phyloP scores from a whole-genome alignment of 306 rosid species.

The Carpinus viminea region DNA sequence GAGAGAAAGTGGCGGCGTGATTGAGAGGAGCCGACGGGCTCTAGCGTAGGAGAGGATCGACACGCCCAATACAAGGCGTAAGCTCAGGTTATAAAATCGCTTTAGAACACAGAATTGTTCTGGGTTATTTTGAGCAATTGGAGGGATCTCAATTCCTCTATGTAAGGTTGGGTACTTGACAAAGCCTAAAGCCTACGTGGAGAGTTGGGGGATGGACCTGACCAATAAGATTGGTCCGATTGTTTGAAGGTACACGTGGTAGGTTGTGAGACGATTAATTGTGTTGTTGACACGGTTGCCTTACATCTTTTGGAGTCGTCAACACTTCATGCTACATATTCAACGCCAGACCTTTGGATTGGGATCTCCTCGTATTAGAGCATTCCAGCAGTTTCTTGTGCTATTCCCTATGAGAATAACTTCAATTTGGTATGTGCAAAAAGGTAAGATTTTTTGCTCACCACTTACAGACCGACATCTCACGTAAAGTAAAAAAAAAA shows the following conservation, averaged over 20 bases:
- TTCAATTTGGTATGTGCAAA: no score
- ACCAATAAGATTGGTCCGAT: constrained; percentile 4
- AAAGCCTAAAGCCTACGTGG: constrained; percentile 47
- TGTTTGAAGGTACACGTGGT: constrained; percentile 45
- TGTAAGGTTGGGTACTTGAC: not conserved
- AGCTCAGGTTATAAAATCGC: not conserved
- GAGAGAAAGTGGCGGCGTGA: no score
- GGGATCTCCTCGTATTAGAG: no score
- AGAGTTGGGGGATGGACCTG: not conserved
- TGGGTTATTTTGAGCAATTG: not conserved
- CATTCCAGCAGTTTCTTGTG: no score
- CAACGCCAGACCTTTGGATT: no score
- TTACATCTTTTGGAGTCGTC: not conserved
- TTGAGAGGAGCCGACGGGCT: no score
- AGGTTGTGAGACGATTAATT: constrained; percentile 22
- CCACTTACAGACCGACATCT: no score
- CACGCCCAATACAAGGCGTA: not conserved
- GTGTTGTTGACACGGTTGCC: constrained; percentile 42
- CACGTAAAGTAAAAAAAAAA: no score
- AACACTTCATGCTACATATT: not conserved
- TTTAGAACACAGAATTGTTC: not conserved
- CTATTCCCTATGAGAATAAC: no score
- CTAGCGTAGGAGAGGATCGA: no score
- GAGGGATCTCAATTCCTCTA: not conserved
- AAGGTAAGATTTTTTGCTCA: no score